Conservation (phyloP, 306 rosid genomes). For the Vigna unguiculata region DNA sequence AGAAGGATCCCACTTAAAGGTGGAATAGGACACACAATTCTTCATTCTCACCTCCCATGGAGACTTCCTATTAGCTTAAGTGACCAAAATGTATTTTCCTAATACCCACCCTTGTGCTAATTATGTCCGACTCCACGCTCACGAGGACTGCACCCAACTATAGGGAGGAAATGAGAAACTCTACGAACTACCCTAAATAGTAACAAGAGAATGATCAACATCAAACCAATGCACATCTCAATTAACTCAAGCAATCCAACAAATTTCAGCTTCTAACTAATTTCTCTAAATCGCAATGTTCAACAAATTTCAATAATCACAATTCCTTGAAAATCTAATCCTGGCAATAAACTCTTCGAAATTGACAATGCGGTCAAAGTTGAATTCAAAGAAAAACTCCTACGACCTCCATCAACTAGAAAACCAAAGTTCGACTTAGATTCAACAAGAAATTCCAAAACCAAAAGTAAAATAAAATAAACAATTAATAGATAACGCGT, state of each 20-base stretch:
- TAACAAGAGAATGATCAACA: neutral
- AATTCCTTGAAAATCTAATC: slow-evolving; percentile 20
- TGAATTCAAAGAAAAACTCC: slow-evolving; percentile 11
- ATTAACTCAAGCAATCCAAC: slow-evolving; percentile 12
- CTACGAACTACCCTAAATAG: neutral
- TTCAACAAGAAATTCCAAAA: slow-evolving; percentile 8
- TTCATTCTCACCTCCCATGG: slow-evolving; percentile 9
- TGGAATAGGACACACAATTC: neutral
- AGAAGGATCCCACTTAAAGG: neutral
- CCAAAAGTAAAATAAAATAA: neutral
- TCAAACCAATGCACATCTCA: neutral
- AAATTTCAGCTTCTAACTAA: slow-evolving; percentile 20
- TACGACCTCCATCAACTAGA: slow-evolving; percentile 18
- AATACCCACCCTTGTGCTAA: neutral
- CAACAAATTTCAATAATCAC: slow-evolving; percentile 17
- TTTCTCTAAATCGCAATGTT: slow-evolving; percentile 12
- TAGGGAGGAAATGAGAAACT: neutral
- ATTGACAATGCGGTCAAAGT: neutral
- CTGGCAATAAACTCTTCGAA: neutral
- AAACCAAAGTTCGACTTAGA: slow-evolving; percentile 36
- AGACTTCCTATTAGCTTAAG: neutral
- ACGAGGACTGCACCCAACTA: neutral
- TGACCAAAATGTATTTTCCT: neutral
- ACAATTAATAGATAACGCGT: neutral
- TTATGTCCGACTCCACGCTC: neutral